These are phyloP conservation scores for Biancaea sappan DNA, from an alignment of 306 rosid species.

Conservation along the genomic window DNA sequence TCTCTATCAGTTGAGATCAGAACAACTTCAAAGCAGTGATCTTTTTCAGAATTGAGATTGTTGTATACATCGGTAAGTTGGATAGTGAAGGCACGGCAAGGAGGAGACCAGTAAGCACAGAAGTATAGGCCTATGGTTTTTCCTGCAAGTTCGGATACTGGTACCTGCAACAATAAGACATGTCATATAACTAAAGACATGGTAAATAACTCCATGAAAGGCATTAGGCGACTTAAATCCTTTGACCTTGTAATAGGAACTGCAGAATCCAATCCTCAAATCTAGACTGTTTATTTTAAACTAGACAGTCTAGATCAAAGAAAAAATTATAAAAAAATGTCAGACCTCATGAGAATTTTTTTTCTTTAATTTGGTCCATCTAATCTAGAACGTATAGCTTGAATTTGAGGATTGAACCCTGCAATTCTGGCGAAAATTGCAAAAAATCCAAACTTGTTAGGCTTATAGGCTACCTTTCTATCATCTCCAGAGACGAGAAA, in stretches of 20 bases:
- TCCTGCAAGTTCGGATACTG: slow-evolving; percentile 49
- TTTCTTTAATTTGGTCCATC: no score
- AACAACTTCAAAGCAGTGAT: slow-evolving; percentile 60
- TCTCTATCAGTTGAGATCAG: slow-evolving; percentile 83
- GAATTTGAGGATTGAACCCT: no score
- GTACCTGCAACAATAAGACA: slow-evolving; percentile 37
- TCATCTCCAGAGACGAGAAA: slow-evolving; percentile 48
- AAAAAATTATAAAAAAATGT: no score
- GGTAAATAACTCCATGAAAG: neutral
- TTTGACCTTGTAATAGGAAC: no score
- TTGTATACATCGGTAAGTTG: slow-evolving; percentile 71
- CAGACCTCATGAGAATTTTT: no score
- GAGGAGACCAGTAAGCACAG: slow-evolving; percentile 89
- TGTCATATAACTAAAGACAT: neutral
- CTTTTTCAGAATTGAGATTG: slow-evolving; percentile 43
- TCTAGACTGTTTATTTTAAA: no score
- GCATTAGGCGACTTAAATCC: no score
- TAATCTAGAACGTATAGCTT: no score
- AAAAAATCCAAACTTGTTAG: no score
- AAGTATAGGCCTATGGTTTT: slow-evolving; percentile 68
- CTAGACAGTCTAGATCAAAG: no score
- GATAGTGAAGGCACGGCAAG: slow-evolving; percentile 68
- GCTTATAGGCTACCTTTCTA: slow-evolving; percentile 53
- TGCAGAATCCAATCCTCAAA: no score
- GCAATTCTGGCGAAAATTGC: no score